Percentiles rank a stretch among this genome's conserved stretches.
Evolutionary conservation across 2,329 filamentous ascomycete genomes (phyloP).

Genomic region (Chaetothyriales sp.): DNA sequence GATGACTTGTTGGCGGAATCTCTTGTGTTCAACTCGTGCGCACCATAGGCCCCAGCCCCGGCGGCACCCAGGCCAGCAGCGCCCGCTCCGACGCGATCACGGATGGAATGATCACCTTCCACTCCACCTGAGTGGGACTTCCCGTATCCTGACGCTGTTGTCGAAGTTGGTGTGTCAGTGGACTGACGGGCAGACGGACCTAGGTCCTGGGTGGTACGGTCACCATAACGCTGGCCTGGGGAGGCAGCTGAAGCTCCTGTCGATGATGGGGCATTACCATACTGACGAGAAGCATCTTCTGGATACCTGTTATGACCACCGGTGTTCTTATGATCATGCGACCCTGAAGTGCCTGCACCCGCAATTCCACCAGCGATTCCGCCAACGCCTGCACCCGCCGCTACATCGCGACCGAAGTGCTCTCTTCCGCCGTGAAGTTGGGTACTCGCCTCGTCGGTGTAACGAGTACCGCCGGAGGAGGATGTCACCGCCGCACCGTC

Average conservation of each 20-base stretch:
- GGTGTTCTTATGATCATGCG: conserved; percentile 5
- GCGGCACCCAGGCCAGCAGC: conserved; percentile 6
- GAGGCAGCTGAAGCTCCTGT: background rate
- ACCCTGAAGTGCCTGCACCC: conserved; percentile 3
- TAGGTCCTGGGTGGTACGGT: background rate
- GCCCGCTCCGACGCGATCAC: conserved; percentile 5
- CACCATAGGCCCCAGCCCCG: conserved; percentile 7
- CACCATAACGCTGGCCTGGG: background rate
- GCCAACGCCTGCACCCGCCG: background rate
- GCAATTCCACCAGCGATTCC: conserved; percentile 1
- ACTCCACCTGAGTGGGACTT: background rate
- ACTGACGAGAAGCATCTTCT: background rate
- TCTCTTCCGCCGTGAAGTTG: background rate
- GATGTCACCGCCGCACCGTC: background rate
- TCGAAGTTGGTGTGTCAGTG: background rate
- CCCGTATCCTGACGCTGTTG: background rate
- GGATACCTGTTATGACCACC: background rate
- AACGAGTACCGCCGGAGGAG: background rate
- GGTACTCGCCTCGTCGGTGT: background rate
- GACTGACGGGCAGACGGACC: background rate
- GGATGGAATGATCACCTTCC: conserved; percentile 7
- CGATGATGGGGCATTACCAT: background rate
- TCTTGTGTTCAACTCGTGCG: conserved; percentile 9
- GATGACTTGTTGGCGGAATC: conserved; percentile 3
- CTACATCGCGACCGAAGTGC: background rate